A percentile compares a stretch with the other conserved stretches of the same genome.
These are phyloP conservation scores for Dactylellina cionopaga DNA, from an alignment of 2,329 filamentous ascomycete species.

Conservation along the genomic window DNA sequence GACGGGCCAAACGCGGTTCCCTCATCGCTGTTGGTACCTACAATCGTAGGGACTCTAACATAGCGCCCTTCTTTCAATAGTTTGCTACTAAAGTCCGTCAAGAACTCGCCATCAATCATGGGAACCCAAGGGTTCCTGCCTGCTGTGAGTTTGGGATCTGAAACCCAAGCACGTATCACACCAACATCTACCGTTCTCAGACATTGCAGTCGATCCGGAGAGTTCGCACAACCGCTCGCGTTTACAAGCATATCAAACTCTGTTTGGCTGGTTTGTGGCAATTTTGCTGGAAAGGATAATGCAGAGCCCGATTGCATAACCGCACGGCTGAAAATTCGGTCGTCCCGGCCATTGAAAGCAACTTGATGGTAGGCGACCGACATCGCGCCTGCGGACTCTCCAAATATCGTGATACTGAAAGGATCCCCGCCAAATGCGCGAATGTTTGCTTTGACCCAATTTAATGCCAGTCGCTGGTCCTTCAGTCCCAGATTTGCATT, in stretches of 20 bases:
- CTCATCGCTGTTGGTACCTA: slow-evolving; percentile 74
- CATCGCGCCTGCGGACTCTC: slow-evolving; percentile 69
- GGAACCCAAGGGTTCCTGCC: slow-evolving; percentile 46
- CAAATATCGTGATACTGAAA: slow-evolving; percentile 71
- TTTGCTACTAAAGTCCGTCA: slow-evolving; percentile 65
- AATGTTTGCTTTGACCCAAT: slow-evolving; percentile 72
- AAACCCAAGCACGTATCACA: slow-evolving; percentile 21
- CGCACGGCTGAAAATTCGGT: slow-evolving; percentile 67
- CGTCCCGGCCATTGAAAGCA: slow-evolving; percentile 67
- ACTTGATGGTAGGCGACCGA: slow-evolving; percentile 66
- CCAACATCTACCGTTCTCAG: slow-evolving; percentile 71
- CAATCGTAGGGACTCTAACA: slow-evolving; percentile 71
- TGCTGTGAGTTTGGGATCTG: slow-evolving; percentile 64
- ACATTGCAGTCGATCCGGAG: slow-evolving; percentile 72
- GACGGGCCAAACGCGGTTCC: slow-evolving; percentile 66
- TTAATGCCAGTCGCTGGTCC: slow-evolving; percentile 70
- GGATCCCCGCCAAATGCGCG: slow-evolving; percentile 70
- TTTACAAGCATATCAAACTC: slow-evolving; percentile 72
- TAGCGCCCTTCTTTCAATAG: slow-evolving; percentile 71
- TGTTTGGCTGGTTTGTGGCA: slow-evolving; percentile 69
- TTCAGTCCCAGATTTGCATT: slow-evolving; percentile 72
- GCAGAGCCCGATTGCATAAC: slow-evolving; percentile 65
- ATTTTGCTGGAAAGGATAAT: slow-evolving; percentile 69
- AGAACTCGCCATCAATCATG: slow-evolving; percentile 68
- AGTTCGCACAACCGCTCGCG: slow-evolving; percentile 68